Conservation (phyloP, 73 alveolate species). For the Paramecium biaurelia region DNA sequence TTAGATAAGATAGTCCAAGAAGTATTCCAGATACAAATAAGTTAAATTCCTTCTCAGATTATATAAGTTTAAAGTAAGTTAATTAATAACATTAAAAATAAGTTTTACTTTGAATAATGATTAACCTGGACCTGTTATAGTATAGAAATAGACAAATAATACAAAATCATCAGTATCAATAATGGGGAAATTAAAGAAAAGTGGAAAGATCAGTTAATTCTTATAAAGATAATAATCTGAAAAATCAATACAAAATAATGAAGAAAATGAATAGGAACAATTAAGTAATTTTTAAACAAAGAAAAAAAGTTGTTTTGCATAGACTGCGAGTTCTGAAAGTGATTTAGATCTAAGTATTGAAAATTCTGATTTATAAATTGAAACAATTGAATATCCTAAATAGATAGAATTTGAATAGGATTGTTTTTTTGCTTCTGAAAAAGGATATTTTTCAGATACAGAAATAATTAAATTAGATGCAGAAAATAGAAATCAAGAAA, state of each 20-base stretch:
- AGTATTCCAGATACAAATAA: not conserved
- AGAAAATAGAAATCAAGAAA: not conserved
- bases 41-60: not conserved
- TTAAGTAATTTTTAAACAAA: not conserved
- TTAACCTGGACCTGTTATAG: not conserved
- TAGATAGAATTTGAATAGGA: constrained; percentile 21
- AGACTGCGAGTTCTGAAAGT: constrained; percentile 18
- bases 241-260: not conserved
- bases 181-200: constrained; percentile 9
- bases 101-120: not conserved
- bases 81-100: not conserved
- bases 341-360: constrained; percentile 15
- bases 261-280: not conserved
- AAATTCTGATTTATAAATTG: not conserved
- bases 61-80: not conserved
- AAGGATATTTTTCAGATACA: constrained; percentile 55
- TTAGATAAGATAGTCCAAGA: constrained; percentile 26
- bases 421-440: constrained; percentile 52
- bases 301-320: constrained; percentile 31
- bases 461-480: constrained; percentile 39
- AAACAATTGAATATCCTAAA: not conserved
- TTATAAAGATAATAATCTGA: not conserved
- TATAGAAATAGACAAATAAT: not conserved
- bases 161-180: not conserved
- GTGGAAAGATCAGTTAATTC: constrained; percentile 5